Conservation (phyloP, 1,284 basidiomycete genomes). For the Apiotrichum akiyoshidainum region DNA sequence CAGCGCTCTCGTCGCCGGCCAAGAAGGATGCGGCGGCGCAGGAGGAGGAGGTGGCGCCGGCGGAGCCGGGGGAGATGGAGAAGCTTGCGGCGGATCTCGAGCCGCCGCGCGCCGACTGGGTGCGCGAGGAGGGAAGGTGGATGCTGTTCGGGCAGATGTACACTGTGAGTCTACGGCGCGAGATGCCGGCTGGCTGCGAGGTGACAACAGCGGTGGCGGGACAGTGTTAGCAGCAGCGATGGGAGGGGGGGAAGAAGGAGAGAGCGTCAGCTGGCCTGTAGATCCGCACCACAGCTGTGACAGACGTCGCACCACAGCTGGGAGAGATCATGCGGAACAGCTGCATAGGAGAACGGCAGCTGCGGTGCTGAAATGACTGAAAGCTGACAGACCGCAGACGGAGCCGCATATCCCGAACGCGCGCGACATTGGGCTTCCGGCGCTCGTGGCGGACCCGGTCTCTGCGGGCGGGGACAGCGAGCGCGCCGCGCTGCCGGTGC, state of each 20-base stretch:
- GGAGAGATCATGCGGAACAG: too few relatives aligned
- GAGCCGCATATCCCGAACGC: conserved; percentile 35
- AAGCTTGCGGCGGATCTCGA: conserved; percentile 21
- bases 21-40: neutral
- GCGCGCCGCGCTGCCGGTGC: conserved; percentile 26
- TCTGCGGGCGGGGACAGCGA: conserved; percentile 16
- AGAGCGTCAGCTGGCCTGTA: too few relatives aligned
- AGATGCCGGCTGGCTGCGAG: too few relatives aligned
- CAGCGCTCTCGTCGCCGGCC: neutral
- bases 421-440: conserved; percentile 32
- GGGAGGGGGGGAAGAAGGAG: neutral
- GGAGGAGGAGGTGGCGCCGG: conserved; percentile 3
- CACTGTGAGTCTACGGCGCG: conserved; percentile 28
- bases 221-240: too few relatives aligned
- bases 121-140: conserved; percentile 44
- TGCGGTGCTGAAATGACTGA: too few relatives aligned
- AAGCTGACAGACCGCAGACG: conserved; percentile 21
- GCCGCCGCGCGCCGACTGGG: conserved; percentile 39
- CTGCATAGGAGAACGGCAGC: too few relatives aligned
- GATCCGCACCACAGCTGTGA: too few relatives aligned
- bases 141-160: conserved; percentile 43
- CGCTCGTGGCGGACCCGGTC: conserved; percentile 25
- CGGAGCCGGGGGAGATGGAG: conserved; percentile 19
- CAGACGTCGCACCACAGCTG: too few relatives aligned
- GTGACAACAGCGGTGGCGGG: too few relatives aligned